Evolutionary conservation across 805 yeast species (phyloP), one percentile per base, ranked within the genome.

Genomic region (Groenewaldozyma salmanticensis): DNA sequence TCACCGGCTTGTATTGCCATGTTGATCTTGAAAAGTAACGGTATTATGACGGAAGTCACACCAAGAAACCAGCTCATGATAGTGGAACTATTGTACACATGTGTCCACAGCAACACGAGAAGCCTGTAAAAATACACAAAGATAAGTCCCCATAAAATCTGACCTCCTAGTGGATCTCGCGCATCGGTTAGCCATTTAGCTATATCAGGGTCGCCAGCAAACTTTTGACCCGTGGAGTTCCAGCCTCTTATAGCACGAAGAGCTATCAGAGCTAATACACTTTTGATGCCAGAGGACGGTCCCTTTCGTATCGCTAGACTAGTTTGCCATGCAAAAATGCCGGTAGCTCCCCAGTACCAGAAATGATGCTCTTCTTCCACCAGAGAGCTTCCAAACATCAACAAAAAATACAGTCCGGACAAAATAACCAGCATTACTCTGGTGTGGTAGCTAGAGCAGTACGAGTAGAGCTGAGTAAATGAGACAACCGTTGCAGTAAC

Each of bases 301-400:
- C 43, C 39, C 35, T 41, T 44, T 18, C 56, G 38, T 11, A 52
- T 38, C 3, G 50, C 42, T 3, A 48, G 39, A 22, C 53, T 48
- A 33, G 13, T 57, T 36, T 40, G 43, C 43, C 47, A 55, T 15
- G 55, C 53, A 37, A 53, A 43, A 44, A 51, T 48, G 0, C 71
- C 68, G 0, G 74, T 65, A 0, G 72, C 57, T 18, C 72, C 63
- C 78, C 85, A 82, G 84, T 94, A 92, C 98, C 98, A 92, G 15
- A 88, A 59, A 55, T 88, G 96, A 55, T 92, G 94, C 55, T 92
- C 98, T 58, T 92, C 98, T 54, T 92, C 98, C 15, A 92, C 81
- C 43, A 88, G 67, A 21, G 95, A 88, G 45, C 94, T 85, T 7
- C 88, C 95, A 62, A 88, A 85, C 48, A 80, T 70, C 0, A 84